Percentiles rank a stretch among this genome's conserved stretches.
Conservation (phyloP, 148 eudicot genomes). For the Nepenthes mirabilis region DNA sequence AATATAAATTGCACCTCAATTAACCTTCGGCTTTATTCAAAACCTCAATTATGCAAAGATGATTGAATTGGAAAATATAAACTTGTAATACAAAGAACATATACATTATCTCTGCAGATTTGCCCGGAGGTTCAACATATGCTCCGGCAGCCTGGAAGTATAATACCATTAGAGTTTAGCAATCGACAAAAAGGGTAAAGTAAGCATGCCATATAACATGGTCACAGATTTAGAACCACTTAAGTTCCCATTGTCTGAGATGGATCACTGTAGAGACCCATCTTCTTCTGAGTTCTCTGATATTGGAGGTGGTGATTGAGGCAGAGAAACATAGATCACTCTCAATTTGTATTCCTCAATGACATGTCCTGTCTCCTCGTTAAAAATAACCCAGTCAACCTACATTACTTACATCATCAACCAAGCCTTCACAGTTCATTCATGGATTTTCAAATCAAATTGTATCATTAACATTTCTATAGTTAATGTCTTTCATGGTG, state of each 20-base stretch:
- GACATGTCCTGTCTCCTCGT: constrained; percentile 52
- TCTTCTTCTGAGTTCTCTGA: constrained; percentile 67
- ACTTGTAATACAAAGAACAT: neutral
- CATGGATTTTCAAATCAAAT: neutral
- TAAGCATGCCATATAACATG: constrained; percentile 7
- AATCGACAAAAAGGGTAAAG: neutral
- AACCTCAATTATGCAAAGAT: no score
- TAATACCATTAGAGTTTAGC: neutral
- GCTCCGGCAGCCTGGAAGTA: constrained; percentile 21
- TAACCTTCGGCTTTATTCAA: no score
- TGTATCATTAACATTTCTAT: constrained; percentile 47
- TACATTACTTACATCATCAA: constrained; percentile 3
- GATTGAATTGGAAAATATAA: no score
- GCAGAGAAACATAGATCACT: constrained; percentile 58
- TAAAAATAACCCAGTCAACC: constrained; percentile 6
- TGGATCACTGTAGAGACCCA: constrained; percentile 30
- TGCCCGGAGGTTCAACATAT: constrained; percentile 35
- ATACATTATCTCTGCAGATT: constrained; percentile 33
- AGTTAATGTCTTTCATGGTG: constrained; percentile 45
- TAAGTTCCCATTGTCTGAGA: constrained; percentile 33
- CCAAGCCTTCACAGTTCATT: neutral
- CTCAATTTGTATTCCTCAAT: constrained; percentile 72
- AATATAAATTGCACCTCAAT: no score
- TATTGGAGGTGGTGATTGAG: constrained; percentile 64
- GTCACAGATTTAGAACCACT: constrained; percentile 29